Percentiles rank a stretch among this genome's conserved stretches.
phyloP scores from a whole-genome alignment of 345 rosid species.

The Bruguiera sexangula region DNA sequence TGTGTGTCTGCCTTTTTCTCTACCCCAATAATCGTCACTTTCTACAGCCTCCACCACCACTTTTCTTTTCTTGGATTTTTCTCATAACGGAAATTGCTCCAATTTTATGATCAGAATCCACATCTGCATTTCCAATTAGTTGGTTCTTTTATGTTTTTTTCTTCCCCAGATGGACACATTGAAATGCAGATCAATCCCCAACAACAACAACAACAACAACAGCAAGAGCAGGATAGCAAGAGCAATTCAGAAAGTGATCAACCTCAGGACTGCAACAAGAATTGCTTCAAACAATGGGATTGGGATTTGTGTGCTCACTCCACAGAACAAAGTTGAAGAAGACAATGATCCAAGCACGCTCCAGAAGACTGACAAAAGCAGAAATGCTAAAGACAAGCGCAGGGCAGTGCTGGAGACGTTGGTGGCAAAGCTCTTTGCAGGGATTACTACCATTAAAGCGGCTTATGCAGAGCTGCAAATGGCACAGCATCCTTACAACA shows the following conservation, averaged over 20 bases:
- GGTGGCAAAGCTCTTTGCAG: conserved; percentile 73
- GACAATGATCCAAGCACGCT: conserved; percentile 17
- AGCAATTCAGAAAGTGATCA: conserved; percentile 68
- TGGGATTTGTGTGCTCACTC: conserved; percentile 62
- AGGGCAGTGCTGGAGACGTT: conserved; percentile 66
- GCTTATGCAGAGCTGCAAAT: conserved; percentile 91
- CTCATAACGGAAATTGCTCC: conserved; percentile 3
- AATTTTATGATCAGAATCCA: conserved; percentile 11
- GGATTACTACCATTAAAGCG: conserved; percentile 76
- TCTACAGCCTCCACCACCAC: conserved; percentile 8
- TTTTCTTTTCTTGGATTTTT: conserved; percentile 6
- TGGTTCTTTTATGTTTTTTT: neutral
- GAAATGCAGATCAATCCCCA: conserved; percentile 48
- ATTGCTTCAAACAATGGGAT: conserved; percentile 59
- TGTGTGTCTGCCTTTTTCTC: conserved; percentile 30
- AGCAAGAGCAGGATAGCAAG: conserved; percentile 52
- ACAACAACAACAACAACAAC: conserved; percentile 35
- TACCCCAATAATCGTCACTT: conserved; percentile 16
- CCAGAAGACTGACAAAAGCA: conserved; percentile 13
- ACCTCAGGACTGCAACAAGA: conserved; percentile 42
- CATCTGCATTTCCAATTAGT: conserved; percentile 1
- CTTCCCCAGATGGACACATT: conserved; percentile 41
- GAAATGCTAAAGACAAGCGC: conserved; percentile 29
- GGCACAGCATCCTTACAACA: conserved; percentile 82
- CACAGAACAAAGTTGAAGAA: conserved; percentile 45